Evolutionary conservation across 2,329 filamentous ascomycete species (phyloP).

Genomic region (Fusarium globosum): DNA sequence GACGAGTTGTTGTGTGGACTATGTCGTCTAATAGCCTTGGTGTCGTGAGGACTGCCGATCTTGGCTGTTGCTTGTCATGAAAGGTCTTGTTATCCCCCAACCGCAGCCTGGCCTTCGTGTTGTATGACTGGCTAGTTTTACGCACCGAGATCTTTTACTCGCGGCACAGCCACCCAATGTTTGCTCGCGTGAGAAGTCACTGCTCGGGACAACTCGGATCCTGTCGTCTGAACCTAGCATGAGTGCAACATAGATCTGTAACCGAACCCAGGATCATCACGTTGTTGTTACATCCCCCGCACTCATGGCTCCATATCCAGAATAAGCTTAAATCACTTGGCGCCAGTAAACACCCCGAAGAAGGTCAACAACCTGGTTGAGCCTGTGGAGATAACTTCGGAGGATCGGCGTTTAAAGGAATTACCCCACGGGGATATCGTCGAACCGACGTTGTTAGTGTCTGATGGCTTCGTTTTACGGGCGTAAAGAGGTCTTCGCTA

Average conservation of each 20-base stretch:
- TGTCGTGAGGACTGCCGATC: neutral
- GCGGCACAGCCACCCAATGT: neutral
- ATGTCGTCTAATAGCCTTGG: neutral
- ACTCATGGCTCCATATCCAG: neutral
- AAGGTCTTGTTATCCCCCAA: no score
- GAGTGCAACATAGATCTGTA: neutral
- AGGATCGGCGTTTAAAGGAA: slow-evolving; percentile 33
- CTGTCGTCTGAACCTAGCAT: neutral
- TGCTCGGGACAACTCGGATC: slow-evolving; percentile 24
- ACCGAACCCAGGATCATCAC: neutral
- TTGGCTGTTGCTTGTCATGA: neutral
- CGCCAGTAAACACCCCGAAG: slow-evolving; percentile 9
- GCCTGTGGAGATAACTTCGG: slow-evolving; percentile 32
- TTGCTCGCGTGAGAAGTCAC: neutral
- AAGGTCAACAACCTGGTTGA: neutral
- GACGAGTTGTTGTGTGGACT: neutral
- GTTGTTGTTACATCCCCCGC: slow-evolving; percentile 4
- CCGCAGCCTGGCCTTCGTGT: neutral
- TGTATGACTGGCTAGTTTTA: neutral
- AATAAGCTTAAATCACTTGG: slow-evolving; percentile 28
- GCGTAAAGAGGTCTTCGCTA: neutral
- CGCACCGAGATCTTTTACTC: neutral
- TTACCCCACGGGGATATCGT: slow-evolving; percentile 31
- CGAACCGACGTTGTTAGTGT: neutral
- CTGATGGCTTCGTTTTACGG: neutral